phyloP scores from a whole-genome alignment of 495 filamentous ascomycete genomes.

The Aspergillus cavernicola region DNA sequence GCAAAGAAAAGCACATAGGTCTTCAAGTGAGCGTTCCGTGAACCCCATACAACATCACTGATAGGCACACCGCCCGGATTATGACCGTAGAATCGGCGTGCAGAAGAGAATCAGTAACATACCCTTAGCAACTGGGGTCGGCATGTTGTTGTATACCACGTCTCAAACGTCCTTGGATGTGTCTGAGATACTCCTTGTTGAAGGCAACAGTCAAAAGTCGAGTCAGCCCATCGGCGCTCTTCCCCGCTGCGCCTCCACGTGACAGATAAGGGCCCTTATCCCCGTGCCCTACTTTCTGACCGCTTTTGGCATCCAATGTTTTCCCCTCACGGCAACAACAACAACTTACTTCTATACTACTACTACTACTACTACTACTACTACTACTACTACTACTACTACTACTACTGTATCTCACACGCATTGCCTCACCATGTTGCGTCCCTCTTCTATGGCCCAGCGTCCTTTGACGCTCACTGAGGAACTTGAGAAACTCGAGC shows the following conservation, averaged over 20 bases:
- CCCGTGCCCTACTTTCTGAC: slow-evolving; percentile 30
- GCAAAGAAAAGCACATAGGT: not conserved
- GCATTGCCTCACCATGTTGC: slow-evolving; percentile 41
- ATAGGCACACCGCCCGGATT: slow-evolving; percentile 37
- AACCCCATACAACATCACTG: slow-evolving; percentile 22
- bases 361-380: too few relatives aligned
- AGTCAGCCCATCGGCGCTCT: slow-evolving; percentile 8
- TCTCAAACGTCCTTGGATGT: not conserved
- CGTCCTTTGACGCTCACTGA: slow-evolving; percentile 81
- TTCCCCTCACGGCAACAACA: slow-evolving; percentile 20
- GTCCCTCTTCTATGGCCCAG: slow-evolving; percentile 47
- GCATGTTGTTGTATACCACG: slow-evolving; percentile 32
- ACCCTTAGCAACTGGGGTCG: slow-evolving; percentile 54
- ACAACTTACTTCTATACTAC: not conserved
- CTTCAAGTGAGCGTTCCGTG: not conserved
- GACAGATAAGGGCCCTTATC: slow-evolving; percentile 36
- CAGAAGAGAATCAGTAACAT: slow-evolving; percentile 14
- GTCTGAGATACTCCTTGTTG: not conserved
- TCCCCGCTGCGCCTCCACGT: slow-evolving; percentile 26
- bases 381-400: too few relatives aligned
- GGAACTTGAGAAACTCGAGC: slow-evolving; percentile 93
- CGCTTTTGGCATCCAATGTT: slow-evolving; percentile 29
- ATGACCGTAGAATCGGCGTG: slow-evolving; percentile 1
- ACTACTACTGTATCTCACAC: too few relatives aligned
- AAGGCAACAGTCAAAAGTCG: slow-evolving; percentile 11